Base-by-base conservation (phyloP, 2,329 filamentous ascomycete genomes). In the Pestalotiopsis sp. region DNA sequence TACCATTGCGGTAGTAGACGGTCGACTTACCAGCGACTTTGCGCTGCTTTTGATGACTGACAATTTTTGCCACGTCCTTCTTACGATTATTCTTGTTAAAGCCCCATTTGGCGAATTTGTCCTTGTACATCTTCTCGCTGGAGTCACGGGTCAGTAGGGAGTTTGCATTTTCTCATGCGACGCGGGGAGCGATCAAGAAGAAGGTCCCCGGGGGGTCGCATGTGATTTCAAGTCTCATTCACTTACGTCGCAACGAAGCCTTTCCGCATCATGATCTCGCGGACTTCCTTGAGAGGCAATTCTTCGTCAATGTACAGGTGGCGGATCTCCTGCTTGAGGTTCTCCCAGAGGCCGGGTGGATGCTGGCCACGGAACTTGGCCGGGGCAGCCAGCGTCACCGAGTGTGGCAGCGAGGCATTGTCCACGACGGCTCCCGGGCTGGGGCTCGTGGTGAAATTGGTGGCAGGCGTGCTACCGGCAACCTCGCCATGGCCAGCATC, bases 71-170 rank as follows among this genome's bases (percentile, higher is more conserved):
- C 25, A 75, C 71, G 59, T 74, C 73, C 14, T 73, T 72, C 66
- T 70, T 72, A 66, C 70, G 71, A 52, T 75, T 75, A 57, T 75
- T 75, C 64, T 75, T 75, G 14, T 71, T 71, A 66, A 73, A 75
- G 1, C 73, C 72, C 73, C 73, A 75, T 70, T 73, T 71, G 25
- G 68, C 67, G 59, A 75, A 72, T 56, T 73, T 74, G 7, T 73
- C 70, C 57, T 75, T 75, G 60, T 74, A 75, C 73, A 75, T 75
- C 61, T 68, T 68, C 31, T 63, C 66, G 23, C 56, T 73, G 72
- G 61, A 25, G 58, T 72, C 66, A 68, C 65, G 39, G 49, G 38
- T 45, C 25, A 57, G 49, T 31, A 58, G 12, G 38, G 17, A 20
- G 23, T 25, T 23, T 23, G 52, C 17, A 17, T 38, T 13, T n/a